These are phyloP conservation scores for Bruguiera gymnorhiza DNA, from an alignment of 345 rosid species.

Conservation along the genomic window DNA sequence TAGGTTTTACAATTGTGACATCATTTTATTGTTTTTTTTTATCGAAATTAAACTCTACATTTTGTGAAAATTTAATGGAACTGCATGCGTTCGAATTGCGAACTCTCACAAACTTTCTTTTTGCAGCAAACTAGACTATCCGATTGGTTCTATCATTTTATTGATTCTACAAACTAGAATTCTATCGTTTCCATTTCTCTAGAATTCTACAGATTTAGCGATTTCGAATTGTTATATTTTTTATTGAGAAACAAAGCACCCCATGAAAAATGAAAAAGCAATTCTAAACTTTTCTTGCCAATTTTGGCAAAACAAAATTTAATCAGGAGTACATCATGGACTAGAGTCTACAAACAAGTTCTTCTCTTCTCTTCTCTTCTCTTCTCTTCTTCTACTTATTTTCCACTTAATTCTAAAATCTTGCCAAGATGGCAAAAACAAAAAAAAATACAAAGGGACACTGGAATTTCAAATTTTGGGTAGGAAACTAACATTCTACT, in stretches of 20 bases:
- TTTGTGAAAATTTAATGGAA: too few species aligned
- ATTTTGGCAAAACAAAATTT: slow-evolving; percentile 13
- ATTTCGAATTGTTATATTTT: background rate
- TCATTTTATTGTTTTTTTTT: too few species aligned
- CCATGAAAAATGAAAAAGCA: background rate
- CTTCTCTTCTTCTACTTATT: background rate
- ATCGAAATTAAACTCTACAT: too few species aligned
- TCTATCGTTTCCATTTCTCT: too few species aligned
- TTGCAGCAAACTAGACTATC: too few species aligned
- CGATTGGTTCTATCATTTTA: background rate
- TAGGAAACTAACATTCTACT: background rate
- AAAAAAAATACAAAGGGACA: background rate
- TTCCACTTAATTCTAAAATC: background rate
- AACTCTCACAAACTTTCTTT: too few species aligned
- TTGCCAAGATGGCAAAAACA: background rate
- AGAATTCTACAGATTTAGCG: too few species aligned
- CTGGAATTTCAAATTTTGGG: background rate
- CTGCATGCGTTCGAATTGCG: too few species aligned
- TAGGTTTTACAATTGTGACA: background rate
- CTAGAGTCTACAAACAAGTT: background rate
- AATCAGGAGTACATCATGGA: slow-evolving; percentile 10
- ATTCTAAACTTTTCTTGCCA: slow-evolving; percentile 9
- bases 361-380: background rate
- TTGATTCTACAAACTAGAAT: background rate
- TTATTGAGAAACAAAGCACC: background rate